A percentile compares a stretch with the other conserved stretches of the same genome.
phyloP scores from a whole-genome alignment of 139 green algal species.

The Gonium pectorale region DNA sequence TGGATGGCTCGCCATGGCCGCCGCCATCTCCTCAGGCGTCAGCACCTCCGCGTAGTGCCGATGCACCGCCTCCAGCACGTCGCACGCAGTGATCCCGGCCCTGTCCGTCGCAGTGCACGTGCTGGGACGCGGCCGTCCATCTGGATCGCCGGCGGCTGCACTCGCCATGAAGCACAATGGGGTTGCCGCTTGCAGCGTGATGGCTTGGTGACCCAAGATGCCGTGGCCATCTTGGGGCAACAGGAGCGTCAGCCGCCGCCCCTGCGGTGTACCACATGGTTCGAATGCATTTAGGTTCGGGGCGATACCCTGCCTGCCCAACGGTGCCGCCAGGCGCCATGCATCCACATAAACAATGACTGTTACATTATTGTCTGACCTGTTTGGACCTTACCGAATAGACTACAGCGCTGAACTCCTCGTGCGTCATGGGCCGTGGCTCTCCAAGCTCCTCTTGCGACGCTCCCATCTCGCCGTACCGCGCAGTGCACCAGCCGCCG shows the following conservation, averaged over 20 bases:
- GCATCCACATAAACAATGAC: too few relatives aligned
- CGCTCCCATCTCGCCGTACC: not conserved
- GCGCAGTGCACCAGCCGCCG: too few relatives aligned
- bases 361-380: too few relatives aligned
- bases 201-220: conserved; percentile 7
- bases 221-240: conserved; percentile 18
- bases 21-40: not conserved
- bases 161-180: too few relatives aligned
- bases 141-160: not conserved
- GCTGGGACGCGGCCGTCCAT: not conserved
- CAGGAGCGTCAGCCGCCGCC: conserved; percentile 30
- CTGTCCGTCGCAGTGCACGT: not conserved
- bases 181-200: too few relatives aligned
- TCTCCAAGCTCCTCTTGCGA: not conserved
- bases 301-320: not conserved
- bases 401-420: conserved; percentile 10
- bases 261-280: not conserved
- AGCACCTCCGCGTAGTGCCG: not conserved
- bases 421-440: not conserved
- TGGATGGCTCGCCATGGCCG: not conserved
- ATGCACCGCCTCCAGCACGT: not conserved
- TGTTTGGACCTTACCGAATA: not conserved
- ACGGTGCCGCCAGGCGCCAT: too few relatives aligned
- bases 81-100: not conserved
- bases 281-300: too few relatives aligned